These are phyloP conservation scores for Naegleria gruberi DNA, from an alignment of 208 protist genomes.

Conservation along the genomic window DNA sequence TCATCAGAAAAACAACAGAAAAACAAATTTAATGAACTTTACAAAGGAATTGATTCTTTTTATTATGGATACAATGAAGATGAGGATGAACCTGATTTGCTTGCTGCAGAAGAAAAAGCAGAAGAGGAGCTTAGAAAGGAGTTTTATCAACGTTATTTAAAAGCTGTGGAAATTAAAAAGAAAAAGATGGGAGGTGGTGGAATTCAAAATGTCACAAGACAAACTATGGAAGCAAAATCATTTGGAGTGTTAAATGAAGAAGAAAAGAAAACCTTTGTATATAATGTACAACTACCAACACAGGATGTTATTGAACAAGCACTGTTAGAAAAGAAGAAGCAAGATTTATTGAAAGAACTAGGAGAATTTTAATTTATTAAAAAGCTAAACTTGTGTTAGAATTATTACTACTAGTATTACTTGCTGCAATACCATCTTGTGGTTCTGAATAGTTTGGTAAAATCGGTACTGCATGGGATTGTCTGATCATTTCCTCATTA, in stretches of 20 bases:
- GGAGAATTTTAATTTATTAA: not conserved
- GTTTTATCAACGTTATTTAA: not conserved
- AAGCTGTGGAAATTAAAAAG: not conserved
- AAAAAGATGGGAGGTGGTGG: not conserved
- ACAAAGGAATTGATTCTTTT: constrained; percentile 48
- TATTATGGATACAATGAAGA: constrained; percentile 65
- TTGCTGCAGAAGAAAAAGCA: constrained; percentile 27
- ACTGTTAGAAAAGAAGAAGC: not conserved
- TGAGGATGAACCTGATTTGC: constrained; percentile 46
- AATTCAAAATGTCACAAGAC: not conserved
- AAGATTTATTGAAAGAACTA: not conserved
- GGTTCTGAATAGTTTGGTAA: no score
- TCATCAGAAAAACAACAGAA: constrained; percentile 20
- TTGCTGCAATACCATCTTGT: no score
- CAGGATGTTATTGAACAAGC: not conserved
- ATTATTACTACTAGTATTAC: no score
- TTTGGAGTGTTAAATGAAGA: not conserved
- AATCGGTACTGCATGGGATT: no score
- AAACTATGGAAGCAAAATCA: not conserved
- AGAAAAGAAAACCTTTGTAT: not conserved
- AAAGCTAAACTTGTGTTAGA: not conserved
- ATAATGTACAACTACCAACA: not conserved
- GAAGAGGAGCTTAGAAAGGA: not conserved
- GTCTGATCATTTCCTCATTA: not conserved
- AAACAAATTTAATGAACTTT: constrained; percentile 40